A percentile compares a stretch with the other conserved stretches of the same genome.
Conservation (phyloP, 768 basidiomycete genomes). For the Lactifluus volemus region DNA sequence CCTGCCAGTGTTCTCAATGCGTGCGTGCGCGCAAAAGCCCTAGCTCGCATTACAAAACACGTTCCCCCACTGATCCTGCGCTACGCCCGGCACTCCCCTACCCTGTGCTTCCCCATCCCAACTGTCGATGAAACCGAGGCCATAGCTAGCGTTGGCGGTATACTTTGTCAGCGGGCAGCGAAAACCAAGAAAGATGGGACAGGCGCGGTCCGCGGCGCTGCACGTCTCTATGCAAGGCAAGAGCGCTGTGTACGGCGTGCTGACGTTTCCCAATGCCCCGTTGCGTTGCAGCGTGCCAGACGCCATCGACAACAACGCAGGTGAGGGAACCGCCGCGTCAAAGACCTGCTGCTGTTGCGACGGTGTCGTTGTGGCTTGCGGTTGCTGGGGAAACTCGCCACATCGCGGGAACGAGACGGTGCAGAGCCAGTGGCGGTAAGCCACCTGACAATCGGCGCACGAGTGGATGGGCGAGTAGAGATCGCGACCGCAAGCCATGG, state of each 20-base stretch:
- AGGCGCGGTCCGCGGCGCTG: slow-evolving; percentile 61
- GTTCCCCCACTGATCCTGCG: slow-evolving; percentile 65
- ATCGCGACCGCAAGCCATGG: slow-evolving; percentile 73
- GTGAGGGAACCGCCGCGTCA: slow-evolving; percentile 16
- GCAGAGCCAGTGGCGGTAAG: slow-evolving; percentile 76
- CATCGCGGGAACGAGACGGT: slow-evolving; percentile 67
- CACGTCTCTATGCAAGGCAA: slow-evolving; percentile 79
- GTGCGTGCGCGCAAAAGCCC: too few relatives aligned
- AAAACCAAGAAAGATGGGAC: slow-evolving; percentile 66
- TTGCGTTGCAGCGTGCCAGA: slow-evolving; percentile 38
- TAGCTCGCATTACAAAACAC: slow-evolving; percentile 56
- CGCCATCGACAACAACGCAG: slow-evolving; percentile 40
- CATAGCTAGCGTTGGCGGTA: slow-evolving; percentile 63
- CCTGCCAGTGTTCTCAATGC: too few relatives aligned
- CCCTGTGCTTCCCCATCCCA: slow-evolving; percentile 37
- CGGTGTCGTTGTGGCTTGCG: slow-evolving; percentile 19
- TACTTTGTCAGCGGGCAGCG: slow-evolving; percentile 52
- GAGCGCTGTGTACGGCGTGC: slow-evolving; percentile 44
- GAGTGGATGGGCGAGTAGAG: slow-evolving; percentile 69
- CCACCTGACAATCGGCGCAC: slow-evolving; percentile 65
- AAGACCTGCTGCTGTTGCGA: slow-evolving; percentile 20
- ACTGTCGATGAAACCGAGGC: slow-evolving; percentile 64
- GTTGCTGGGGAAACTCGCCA: slow-evolving; percentile 38
- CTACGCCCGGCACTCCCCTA: slow-evolving; percentile 41
- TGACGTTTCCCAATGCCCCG: slow-evolving; percentile 38